These are phyloP conservation scores for Spathaspora arborariae DNA, from an alignment of 805 yeast genomes.

Conservation along the genomic window DNA sequence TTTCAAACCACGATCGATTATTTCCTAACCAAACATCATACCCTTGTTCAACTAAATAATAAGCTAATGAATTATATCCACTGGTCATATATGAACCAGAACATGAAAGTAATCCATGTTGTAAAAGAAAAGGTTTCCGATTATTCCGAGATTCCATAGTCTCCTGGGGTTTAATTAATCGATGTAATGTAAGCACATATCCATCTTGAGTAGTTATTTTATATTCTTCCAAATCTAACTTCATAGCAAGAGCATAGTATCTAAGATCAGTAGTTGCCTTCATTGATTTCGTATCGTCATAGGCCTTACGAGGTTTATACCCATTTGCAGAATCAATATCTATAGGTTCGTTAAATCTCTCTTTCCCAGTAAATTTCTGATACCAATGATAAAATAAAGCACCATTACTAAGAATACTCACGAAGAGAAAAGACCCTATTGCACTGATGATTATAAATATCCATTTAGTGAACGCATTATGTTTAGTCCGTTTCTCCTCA, in stretches of 20 bases:
- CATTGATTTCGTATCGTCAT: constrained; percentile 30
- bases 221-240: constrained; percentile 55
- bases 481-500: constrained; percentile 17
- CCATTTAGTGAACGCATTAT: constrained; percentile 17
- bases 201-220: constrained; percentile 77
- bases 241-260: constrained; percentile 65
- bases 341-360: constrained; percentile 23
- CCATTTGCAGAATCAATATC: constrained; percentile 15
- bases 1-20: constrained; percentile 81
- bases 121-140: constrained; percentile 62
- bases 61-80: constrained; percentile 76
- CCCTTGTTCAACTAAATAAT: constrained; percentile 50
- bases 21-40: constrained; percentile 92
- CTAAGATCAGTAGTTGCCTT: constrained; percentile 44
- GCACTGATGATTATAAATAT: constrained; percentile 21
- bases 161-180: constrained; percentile 50
- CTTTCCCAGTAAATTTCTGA: constrained; percentile 26
- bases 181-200: constrained; percentile 61
- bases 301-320: constrained; percentile 31
- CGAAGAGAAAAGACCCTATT: constrained; percentile 27
- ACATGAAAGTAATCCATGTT: constrained; percentile 87
- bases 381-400: constrained; percentile 29
- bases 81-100: constrained; percentile 80
- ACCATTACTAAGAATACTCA: constrained; percentile 19
- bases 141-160: constrained; percentile 22